Percentiles rank a stretch among this genome's conserved stretches.
phyloP scores from a whole-genome alignment of 148 eudicot genomes.

The Dianthus caryophyllus region DNA sequence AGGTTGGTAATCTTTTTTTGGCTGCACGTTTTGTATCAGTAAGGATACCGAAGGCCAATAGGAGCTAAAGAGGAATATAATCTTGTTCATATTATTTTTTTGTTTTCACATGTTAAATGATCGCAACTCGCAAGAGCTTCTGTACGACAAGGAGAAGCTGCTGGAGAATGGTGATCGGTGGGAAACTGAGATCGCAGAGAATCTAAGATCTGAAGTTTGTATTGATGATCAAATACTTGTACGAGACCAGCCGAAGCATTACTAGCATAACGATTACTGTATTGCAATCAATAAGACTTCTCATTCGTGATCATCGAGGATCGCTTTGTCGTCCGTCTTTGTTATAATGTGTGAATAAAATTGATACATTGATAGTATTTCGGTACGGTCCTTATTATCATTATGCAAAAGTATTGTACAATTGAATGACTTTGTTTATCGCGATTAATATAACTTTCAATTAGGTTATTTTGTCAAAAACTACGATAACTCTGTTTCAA shows the following conservation, averaged over 20 bases:
- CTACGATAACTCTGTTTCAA: no score
- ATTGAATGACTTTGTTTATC: no score
- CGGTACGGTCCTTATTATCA: no score
- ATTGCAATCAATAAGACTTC: slow-evolving; percentile 24
- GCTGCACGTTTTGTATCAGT: neutral
- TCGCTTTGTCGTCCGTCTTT: slow-evolving; percentile 13
- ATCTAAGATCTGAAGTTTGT: slow-evolving; percentile 90
- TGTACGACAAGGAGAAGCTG: slow-evolving; percentile 96
- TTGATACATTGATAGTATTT: no score
- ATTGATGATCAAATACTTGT: slow-evolving; percentile 46
- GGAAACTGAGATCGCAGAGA: slow-evolving; percentile 99
- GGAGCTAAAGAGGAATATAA: no score
- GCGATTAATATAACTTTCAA: no score
- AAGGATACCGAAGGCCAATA: neutral
- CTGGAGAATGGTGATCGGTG: slow-evolving; percentile 97
- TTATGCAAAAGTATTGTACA: no score
- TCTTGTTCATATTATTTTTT: no score
- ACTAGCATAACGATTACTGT: slow-evolving; percentile 1
- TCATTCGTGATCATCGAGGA: slow-evolving; percentile 21
- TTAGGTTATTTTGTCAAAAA: no score
- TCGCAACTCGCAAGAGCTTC: slow-evolving; percentile 84
- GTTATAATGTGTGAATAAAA: no score
- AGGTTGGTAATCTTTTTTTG: slow-evolving; percentile 37
- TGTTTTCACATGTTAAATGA: slow-evolving; percentile 4
- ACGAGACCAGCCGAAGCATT: no score